Evolutionary conservation across 2,329 filamentous ascomycete genomes (phyloP).

Genomic region (Phaeosphaeria sp.): DNA sequence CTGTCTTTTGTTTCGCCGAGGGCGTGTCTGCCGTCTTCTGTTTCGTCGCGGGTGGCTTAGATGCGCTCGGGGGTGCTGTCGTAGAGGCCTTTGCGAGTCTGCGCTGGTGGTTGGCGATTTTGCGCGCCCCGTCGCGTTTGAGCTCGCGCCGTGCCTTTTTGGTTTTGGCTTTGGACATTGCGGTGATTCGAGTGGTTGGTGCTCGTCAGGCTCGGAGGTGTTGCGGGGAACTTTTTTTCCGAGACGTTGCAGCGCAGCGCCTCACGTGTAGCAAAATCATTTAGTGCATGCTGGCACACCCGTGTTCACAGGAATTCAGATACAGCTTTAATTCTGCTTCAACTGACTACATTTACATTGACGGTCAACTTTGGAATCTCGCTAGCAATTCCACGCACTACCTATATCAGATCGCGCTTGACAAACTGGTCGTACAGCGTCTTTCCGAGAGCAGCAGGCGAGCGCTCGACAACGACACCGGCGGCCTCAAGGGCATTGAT

Average conservation of each 20-base stretch:
- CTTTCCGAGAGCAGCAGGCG: constrained; percentile 84
- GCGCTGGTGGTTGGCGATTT: constrained; percentile 33
- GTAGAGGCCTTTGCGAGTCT: constrained; percentile 28
- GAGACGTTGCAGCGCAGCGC: constrained; percentile 1
- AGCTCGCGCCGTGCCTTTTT: constrained; percentile 42
- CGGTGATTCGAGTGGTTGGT: constrained; percentile 3
- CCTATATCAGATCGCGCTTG: constrained; percentile 90
- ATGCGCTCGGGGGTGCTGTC: constrained; percentile 11
- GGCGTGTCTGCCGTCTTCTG: constrained; percentile 9
- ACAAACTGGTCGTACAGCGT: constrained; percentile 94
- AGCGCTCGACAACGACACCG: constrained; percentile 92
- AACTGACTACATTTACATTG: constrained; percentile 48
- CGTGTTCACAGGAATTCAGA: constrained; percentile 4
- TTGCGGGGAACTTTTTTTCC: constrained; percentile 29
- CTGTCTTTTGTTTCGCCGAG: constrained; percentile 16
- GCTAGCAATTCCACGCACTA: neutral
- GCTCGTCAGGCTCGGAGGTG: constrained; percentile 11
- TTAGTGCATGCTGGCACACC: neutral
- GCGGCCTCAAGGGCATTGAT: constrained; percentile 92
- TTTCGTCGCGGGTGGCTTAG: constrained; percentile 18
- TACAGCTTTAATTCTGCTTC: constrained; percentile 36
- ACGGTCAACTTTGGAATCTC: constrained; percentile 8
- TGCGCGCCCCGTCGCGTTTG: constrained; percentile 41
- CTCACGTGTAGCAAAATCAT: neutral
- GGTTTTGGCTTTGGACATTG: constrained; percentile 46